Evolutionary conservation across 1,284 basidiomycete genomes (phyloP).

Genomic region (Irpex lacteus): DNA sequence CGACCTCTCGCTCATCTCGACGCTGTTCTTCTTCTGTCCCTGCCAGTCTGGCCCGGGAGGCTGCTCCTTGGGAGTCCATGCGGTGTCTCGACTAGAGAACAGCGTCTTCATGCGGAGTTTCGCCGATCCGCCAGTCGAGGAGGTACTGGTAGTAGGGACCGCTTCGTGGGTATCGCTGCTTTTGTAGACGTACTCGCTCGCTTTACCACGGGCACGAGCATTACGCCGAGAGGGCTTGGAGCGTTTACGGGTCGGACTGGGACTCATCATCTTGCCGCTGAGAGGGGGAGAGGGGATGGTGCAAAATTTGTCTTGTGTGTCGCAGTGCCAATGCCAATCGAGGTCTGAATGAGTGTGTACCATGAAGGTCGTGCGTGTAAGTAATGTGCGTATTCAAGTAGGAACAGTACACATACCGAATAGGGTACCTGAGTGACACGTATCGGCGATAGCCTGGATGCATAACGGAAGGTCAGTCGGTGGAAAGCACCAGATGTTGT

Average conservation of each 20-base stretch:
- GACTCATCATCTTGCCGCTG: neutral
- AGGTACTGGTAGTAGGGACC: neutral
- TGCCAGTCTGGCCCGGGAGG: no score
- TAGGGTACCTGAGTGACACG: conserved; percentile 13
- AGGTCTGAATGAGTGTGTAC: neutral
- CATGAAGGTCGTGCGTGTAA: neutral
- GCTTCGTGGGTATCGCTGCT: neutral
- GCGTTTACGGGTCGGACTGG: neutral
- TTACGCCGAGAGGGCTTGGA: neutral
- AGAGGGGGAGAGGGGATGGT: neutral
- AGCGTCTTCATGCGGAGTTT: neutral
- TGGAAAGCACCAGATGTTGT: no score
- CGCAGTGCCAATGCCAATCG: neutral
- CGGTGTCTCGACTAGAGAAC: neutral
- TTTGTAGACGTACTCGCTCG: neutral
- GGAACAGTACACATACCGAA: conserved; percentile 3
- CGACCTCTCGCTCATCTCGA: neutral
- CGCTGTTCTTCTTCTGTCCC: no score
- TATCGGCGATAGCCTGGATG: conserved; percentile 11
- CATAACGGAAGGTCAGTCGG: neutral
- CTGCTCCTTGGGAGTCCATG: neutral
- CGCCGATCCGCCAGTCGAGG: neutral
- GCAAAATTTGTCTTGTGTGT: neutral
- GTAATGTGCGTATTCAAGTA: neutral
- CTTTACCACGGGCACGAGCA: neutral